phyloP scores from a whole-genome alignment of 495 filamentous ascomycete species.

The Penicillium coffeae region DNA sequence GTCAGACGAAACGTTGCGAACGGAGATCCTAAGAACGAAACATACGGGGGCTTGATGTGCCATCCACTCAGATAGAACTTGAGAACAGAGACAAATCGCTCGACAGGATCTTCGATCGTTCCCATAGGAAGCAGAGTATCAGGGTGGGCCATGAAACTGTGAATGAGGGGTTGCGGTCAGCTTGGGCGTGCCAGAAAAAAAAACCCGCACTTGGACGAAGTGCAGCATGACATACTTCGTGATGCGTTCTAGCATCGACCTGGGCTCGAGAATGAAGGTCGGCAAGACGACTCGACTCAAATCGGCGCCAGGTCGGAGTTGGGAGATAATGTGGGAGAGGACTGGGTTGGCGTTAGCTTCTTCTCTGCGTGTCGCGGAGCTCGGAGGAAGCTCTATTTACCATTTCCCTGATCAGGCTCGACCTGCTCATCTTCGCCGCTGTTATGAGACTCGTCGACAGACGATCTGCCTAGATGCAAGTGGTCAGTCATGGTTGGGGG shows the following conservation, averaged over 20 bases:
- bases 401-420: slow-evolving; percentile 62
- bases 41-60: slow-evolving; percentile 97
- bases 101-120: slow-evolving; percentile 80
- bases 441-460: slow-evolving; percentile 43
- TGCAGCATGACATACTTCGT: slow-evolving; percentile 68
- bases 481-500: slow-evolving; percentile 35
- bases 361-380: background rate
- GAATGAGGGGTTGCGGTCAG: slow-evolving; percentile 1
- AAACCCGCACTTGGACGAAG: too few relatives aligned
- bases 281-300: slow-evolving; percentile 90
- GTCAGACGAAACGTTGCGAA: background rate
- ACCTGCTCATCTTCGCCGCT: slow-evolving; percentile 71
- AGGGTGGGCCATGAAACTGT: slow-evolving; percentile 99
- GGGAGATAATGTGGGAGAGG: slow-evolving; percentile 92
- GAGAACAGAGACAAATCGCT: slow-evolving; percentile 89
- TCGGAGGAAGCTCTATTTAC: slow-evolving; percentile 23
- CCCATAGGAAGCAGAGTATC: slow-evolving; percentile 90
- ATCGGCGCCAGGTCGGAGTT: slow-evolving; percentile 92
- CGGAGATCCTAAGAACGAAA: slow-evolving; percentile 17
- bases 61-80: slow-evolving; percentile 98
- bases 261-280: slow-evolving; percentile 96
- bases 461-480: slow-evolving; percentile 49
- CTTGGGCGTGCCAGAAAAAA: background rate
- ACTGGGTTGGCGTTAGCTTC: slow-evolving; percentile 48
- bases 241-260: slow-evolving; percentile 97